Evolutionary conservation across 2,329 filamentous ascomycete species (phyloP), one percentile per base, ranked within the genome.

Genomic region (Lachnellula willkommii): DNA sequence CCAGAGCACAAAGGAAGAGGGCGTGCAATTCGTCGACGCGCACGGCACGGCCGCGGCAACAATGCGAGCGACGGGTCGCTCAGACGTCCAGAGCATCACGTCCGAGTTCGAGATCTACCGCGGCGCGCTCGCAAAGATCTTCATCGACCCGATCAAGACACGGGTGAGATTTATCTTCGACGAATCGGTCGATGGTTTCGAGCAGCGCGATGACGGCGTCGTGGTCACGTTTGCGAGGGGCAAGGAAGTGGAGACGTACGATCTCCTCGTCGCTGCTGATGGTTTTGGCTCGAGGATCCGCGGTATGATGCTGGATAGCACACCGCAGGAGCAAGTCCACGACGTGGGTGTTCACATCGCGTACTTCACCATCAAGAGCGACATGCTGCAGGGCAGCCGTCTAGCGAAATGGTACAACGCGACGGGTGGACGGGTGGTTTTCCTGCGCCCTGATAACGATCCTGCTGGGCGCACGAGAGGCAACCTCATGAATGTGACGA

Each of bases 401-500:
- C 12, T 59, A 22, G 57, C 48, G 9, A 52, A 54, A 54, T 46
- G 43, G 39, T 45, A 54, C 22, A 59, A 47, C 20, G 47, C 51
- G 15, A 47, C 52, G 1, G 48, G 45, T 24, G 57, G 57, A 17
- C 54, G 57, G n/a, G 48, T 52, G 28, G 40, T 59, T 6, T 42
- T 39, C 17, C 24, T 59, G 14, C 54, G 57, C 3, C 51, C 54
- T 14, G 54, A 59, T 50, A 51, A 54, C 15, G 26, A 56, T 54
- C 48, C 52, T 7, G 48, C 45, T 14, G 52, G 57, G 3, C 42
- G 52, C 15, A 54, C 54, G 22, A 52, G 52, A 48, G 57, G 26
- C 17, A 54, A 45, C 49, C 36, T 58, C 26, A 52, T 58, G 56
- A 55, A 55, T 8, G 52, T 58, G 24, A 58, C 56, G 4, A 36